Percentiles rank a stretch among this genome's conserved stretches.
Conservation (phyloP, 169 alveolate genomes). For the Plasmodium cynomolgi region DNA sequence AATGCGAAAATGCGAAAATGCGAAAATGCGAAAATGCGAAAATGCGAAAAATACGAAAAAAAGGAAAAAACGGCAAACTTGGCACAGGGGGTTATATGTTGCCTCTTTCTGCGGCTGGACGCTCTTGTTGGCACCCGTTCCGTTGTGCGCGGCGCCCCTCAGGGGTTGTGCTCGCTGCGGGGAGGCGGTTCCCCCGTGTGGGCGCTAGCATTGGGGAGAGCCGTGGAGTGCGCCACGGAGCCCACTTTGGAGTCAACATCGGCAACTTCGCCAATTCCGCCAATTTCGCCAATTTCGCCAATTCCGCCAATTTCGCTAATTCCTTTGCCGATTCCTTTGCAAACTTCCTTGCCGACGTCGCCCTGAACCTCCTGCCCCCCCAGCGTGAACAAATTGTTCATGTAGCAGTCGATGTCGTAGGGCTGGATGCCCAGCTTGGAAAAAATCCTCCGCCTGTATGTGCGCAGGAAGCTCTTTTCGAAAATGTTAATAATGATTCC, state of each 20-base stretch:
- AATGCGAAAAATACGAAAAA: neutral
- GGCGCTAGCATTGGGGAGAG: neutral
- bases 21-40: neutral
- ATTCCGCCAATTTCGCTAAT: no score
- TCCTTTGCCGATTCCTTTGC: neutral
- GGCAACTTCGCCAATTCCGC: neutral
- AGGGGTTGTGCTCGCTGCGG: neutral
- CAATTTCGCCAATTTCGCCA: neutral
- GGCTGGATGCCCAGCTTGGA: constrained; percentile 20
- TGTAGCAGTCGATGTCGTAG: constrained; percentile 58
- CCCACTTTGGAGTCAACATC: neutral
- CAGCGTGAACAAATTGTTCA: constrained; percentile 54
- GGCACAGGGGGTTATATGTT: neutral
- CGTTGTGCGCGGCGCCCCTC: neutral
- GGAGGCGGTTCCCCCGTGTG: neutral
- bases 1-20: neutral
- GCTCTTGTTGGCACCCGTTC: neutral
- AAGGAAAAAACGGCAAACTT: neutral
- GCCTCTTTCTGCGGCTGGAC: neutral
- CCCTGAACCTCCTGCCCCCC: neutral
- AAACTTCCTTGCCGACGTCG: neutral
- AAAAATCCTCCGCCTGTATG: constrained; percentile 17
- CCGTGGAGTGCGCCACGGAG: neutral
- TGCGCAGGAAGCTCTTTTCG: constrained; percentile 26
- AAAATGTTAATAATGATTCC: constrained; percentile 61